Evolutionary conservation across 1,284 basidiomycete species (phyloP).

Genomic region (Apiotrichum sp.): DNA sequence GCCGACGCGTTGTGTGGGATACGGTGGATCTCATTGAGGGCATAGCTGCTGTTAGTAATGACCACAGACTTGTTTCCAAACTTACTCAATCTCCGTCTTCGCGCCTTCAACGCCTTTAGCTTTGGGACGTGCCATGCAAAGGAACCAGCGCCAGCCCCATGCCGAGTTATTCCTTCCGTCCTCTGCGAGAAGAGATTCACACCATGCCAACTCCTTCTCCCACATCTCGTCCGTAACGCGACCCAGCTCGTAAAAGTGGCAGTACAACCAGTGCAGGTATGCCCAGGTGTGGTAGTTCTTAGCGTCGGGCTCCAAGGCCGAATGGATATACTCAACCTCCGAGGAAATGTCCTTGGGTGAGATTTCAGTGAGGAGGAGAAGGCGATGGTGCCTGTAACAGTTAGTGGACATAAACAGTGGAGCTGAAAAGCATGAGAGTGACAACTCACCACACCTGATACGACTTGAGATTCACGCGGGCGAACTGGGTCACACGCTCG

Average conservation of each 20-base stretch:
- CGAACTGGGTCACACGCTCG: slow-evolving; percentile 73
- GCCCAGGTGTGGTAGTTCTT: slow-evolving; percentile 98
- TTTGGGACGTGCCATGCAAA: slow-evolving; percentile 67
- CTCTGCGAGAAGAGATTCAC: slow-evolving; percentile 63
- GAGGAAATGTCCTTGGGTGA: slow-evolving; percentile 52
- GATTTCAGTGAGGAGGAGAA: slow-evolving; percentile 58
- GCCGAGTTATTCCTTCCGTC: slow-evolving; percentile 95
- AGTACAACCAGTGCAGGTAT: slow-evolving; percentile 83
- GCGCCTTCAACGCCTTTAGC: slow-evolving; percentile 33
- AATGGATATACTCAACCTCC: slow-evolving; percentile 74
- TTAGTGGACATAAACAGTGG: no score
- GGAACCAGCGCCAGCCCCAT: slow-evolving; percentile 96
- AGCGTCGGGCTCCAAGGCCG: slow-evolving; percentile 62
- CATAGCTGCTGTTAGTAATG: slow-evolving; percentile 46
- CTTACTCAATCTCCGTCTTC: slow-evolving; percentile 58
- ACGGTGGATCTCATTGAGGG: slow-evolving; percentile 70
- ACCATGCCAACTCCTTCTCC: slow-evolving; percentile 69
- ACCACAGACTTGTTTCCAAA: slow-evolving; percentile 55
- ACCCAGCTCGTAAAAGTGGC: slow-evolving; percentile 57
- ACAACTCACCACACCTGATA: slow-evolving; percentile 80
- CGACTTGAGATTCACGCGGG: slow-evolving; percentile 74
- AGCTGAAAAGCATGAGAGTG: no score
- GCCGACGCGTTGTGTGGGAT: slow-evolving; percentile 87
- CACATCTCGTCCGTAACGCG: slow-evolving; percentile 57
- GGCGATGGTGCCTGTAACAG: slow-evolving; percentile 66